Percentiles rank a stretch among this genome's conserved stretches.
These are phyloP conservation scores for Carallia brachiata DNA, from an alignment of 345 rosid genomes.

Conservation along the genomic window DNA sequence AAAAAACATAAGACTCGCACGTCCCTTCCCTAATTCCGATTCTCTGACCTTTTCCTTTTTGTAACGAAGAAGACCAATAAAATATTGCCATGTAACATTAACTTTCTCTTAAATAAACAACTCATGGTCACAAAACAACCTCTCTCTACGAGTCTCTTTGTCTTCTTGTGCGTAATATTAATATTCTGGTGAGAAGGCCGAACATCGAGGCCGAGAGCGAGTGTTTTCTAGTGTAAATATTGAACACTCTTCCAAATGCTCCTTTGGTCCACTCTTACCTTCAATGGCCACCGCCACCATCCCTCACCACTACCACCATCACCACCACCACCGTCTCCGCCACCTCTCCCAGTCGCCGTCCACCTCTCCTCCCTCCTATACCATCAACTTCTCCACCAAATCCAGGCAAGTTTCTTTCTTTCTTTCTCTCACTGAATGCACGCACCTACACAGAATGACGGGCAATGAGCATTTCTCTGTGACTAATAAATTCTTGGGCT, in stretches of 20 bases:
- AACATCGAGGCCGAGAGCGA: no score
- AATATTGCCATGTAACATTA: no score
- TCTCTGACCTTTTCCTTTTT: no score
- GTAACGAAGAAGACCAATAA: no score
- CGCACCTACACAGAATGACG: background rate
- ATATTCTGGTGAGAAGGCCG: no score
- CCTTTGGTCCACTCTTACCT: background rate
- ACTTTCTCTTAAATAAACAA: no score
- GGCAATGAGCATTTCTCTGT: background rate
- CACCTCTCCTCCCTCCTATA: background rate
- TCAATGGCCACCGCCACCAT: conserved; percentile 6
- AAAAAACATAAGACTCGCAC: no score
- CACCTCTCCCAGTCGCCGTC: conserved; percentile 7
- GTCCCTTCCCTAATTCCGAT: no score
- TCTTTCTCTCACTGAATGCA: background rate
- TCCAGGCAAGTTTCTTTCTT: conserved; percentile 14
- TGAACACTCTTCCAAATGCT: background rate
- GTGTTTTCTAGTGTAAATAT: no score
- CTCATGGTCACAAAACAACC: no score
- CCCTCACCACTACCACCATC: background rate
- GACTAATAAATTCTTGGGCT: background rate
- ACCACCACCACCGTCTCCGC: conserved; percentile 7
- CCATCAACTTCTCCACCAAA: conserved; percentile 13
- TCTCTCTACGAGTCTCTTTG: no score
- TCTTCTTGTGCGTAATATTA: no score